Percentiles rank a stretch among this genome's conserved stretches.
These are phyloP conservation scores for Rhizophora apiculata DNA, from an alignment of 345 rosid species.

Conservation along the genomic window DNA sequence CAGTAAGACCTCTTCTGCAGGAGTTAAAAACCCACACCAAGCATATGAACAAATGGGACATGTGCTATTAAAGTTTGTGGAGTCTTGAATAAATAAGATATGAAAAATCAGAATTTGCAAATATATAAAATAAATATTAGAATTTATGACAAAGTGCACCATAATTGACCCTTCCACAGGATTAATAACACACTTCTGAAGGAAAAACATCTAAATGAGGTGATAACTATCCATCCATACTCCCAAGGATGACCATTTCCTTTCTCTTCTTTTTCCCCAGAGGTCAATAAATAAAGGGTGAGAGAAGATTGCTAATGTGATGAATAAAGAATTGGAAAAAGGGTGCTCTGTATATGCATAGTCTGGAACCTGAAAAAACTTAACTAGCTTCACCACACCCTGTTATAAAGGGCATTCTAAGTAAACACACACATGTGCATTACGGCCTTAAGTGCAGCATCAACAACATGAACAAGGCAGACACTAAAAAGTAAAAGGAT, in stretches of 20 bases:
- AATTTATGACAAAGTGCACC: no score
- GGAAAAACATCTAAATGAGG: no score
- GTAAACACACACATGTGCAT: neutral
- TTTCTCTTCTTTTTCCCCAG: neutral
- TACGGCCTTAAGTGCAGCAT: neutral
- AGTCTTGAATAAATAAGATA: neutral
- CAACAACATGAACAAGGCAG: neutral
- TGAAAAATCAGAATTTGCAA: no score
- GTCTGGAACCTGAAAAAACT: neutral
- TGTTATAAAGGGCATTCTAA: neutral
- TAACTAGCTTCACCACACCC: neutral
- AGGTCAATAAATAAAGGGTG: neutral
- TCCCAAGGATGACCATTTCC: no score
- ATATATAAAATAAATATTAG: no score
- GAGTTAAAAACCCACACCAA: neutral
- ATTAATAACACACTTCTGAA: no score
- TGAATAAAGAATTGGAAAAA: neutral
- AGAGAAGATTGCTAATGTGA: no score
- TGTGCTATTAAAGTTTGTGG: neutral
- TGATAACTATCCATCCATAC: no score
- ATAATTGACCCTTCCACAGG: no score
- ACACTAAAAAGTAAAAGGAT: constrained; percentile 8
- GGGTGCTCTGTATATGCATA: neutral
- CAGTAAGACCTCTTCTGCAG: constrained; percentile 76
- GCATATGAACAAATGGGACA: neutral